A percentile compares a stretch with the other conserved stretches of the same genome.
Evolutionary conservation across 306 rosid genomes (phyloP).

Genomic region (Quercus agrifolia): DNA sequence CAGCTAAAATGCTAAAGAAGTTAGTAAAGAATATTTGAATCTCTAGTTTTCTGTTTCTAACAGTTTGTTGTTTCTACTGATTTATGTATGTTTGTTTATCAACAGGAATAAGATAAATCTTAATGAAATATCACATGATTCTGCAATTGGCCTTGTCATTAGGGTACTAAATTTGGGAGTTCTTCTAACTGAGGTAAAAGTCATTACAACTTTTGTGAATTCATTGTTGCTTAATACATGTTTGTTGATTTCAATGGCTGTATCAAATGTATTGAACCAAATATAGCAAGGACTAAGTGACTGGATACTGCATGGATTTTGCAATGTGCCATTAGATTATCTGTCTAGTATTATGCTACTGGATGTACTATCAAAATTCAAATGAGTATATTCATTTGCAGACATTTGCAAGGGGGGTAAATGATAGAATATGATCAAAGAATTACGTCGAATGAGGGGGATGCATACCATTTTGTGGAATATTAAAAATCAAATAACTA

Average conservation of each 20-base stretch:
- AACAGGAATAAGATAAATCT: constrained; percentile 76
- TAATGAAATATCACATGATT: constrained; percentile 86
- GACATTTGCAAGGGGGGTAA: neutral
- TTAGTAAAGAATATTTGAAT: constrained; percentile 10
- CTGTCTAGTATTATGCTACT: neutral
- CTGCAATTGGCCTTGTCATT: constrained; percentile 76
- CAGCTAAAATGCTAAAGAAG: constrained; percentile 83
- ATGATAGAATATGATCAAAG: neutral
- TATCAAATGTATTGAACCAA: neutral
- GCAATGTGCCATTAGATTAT: neutral
- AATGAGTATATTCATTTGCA: too few species aligned
- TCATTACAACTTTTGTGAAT: neutral
- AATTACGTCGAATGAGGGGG: neutral
- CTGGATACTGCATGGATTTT: neutral
- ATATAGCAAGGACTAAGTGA: neutral
- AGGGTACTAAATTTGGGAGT: constrained; percentile 73
- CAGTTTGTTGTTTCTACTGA: neutral
- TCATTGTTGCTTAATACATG: neutral
- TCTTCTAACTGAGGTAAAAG: constrained; percentile 80
- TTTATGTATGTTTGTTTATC: constrained; percentile 10
- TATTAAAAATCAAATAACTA: neutral
- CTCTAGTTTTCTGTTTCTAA: neutral
- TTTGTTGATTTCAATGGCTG: neutral
- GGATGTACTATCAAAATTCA: neutral
- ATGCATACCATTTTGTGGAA: neutral